Base-by-base conservation (phyloP, 1,284 basidiomycete genomes). In the Takashimella koratensis region DNA sequence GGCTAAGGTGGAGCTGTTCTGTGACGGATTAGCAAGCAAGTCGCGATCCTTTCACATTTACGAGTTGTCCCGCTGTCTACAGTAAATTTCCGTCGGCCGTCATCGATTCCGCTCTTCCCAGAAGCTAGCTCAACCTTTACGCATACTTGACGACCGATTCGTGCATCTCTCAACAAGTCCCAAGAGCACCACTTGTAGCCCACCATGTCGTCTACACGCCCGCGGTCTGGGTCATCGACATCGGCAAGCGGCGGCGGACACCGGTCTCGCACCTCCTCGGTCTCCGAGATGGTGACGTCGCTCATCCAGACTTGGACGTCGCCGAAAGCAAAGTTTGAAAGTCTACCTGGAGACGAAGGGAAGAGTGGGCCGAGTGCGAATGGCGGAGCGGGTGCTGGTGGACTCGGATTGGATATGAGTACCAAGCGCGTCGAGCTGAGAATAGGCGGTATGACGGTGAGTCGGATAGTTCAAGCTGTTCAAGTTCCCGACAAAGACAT, bases 391-490 rank as follows among this genome's bases (percentile, higher is more conserved):
- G 42, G 16, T n/a, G 42, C 12, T n/a, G 10, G 42, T 16, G 16
- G 13, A 21, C 12, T 43, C 10, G 40, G 36, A 13, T 49, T 49
- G 23, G 51, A 51, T 5, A 8, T 11, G 11, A 25, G 13, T 19
- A 43, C 56, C 12, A 65, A 63, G 51, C 60, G 70, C 20, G 75
- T 75, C 42, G 76, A 76, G 56, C 65, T 77, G 47, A 62, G 67
- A 30, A 64, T 76, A n/a, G 74, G 73, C 22, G 73, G 72, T 20
- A 74, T 75, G 74, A 76, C 72, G 2, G 71, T 75, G 54, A 62
- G 72, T n/a, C n/a, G n/a, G n/a, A n/a, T n/a, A n/a, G n/a, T n/a
- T n/a, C n/a, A n/a, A n/a, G n/a, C n/a, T n/a, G n/a, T 65, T 16
- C 23, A 46, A 12, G 24, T 50, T 20, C 41, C 16, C 8, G 30